Conservation (phyloP, 2,329 filamentous ascomycete genomes). For the Colletotrichum coccodes region DNA sequence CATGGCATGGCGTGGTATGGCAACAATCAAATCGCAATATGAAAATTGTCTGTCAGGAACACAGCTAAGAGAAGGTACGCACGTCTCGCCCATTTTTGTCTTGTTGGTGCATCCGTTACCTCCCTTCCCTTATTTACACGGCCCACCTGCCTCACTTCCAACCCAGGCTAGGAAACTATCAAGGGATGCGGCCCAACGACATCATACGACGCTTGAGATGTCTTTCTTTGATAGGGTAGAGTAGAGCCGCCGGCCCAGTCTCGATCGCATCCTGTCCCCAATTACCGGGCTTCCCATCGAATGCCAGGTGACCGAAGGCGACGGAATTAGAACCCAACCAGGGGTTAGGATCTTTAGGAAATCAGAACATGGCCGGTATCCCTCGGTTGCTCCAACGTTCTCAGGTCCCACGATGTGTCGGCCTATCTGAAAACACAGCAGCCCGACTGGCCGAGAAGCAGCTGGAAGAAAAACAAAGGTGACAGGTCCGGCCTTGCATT, state of each 20-base stretch:
- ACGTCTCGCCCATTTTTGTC: neutral
- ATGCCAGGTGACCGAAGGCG: constrained; percentile 2
- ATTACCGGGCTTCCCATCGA: constrained; percentile 21
- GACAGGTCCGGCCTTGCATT: constrained; percentile 9
- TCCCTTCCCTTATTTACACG: neutral
- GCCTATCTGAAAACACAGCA: constrained; percentile 7
- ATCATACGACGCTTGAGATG: constrained; percentile 1
- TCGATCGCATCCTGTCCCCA: constrained; percentile 17
- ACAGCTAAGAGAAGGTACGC: neutral
- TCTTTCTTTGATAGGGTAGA: neutral
- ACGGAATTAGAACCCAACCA: neutral
- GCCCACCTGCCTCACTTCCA: neutral
- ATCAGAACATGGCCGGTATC: neutral
- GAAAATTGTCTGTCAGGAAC: neutral
- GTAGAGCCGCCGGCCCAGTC: neutral
- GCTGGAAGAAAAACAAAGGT: neutral
- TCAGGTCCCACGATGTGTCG: neutral
- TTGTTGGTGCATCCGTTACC: neutral
- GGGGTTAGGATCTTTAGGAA: neutral
- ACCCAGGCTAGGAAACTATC: neutral
- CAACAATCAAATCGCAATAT: neutral
- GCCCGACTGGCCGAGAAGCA: neutral
- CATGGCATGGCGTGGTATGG: constrained; percentile 21
- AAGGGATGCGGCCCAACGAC: constrained; percentile 4
- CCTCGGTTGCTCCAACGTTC: constrained; percentile 8